Percentiles rank a stretch among this genome's conserved stretches.
phyloP scores from a whole-genome alignment of 2,329 filamentous ascomycete genomes.

The Colletotrichum higginsianum region DNA sequence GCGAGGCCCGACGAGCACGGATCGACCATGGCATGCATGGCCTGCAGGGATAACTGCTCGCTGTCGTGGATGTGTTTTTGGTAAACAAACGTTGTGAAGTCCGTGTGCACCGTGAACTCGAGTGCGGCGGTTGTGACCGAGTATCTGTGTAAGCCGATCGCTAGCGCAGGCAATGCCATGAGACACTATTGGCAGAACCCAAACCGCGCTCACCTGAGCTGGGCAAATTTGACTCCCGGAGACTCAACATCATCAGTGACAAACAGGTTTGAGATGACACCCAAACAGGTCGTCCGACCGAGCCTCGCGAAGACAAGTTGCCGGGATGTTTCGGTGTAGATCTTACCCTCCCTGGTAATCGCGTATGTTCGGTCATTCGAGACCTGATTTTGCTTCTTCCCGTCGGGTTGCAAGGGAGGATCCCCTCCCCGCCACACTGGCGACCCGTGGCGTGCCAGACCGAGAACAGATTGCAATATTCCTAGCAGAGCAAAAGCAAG shows the following conservation, averaged over 20 bases:
- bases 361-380: constrained; percentile 11
- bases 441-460: constrained; percentile 15
- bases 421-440: background rate
- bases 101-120: constrained; percentile 20
- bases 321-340: constrained; percentile 32
- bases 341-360: constrained; percentile 5
- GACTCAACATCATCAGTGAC: background rate
- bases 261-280: constrained; percentile 15
- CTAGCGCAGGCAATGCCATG: constrained; percentile 32
- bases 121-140: constrained; percentile 21
- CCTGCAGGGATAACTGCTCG: constrained; percentile 13
- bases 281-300: constrained; percentile 7
- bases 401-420: constrained; percentile 15
- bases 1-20: constrained; percentile 20
- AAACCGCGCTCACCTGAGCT: constrained; percentile 32
- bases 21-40: constrained; percentile 28
- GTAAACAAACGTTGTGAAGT: background rate
- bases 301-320: constrained; percentile 7
- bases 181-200: constrained; percentile 29
- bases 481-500: constrained; percentile 23
- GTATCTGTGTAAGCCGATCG: background rate
- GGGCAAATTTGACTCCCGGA: constrained; percentile 19
- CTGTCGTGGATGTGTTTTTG: no score
- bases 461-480: constrained; percentile 22
- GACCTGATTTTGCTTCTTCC: constrained; percentile 31